These are phyloP conservation scores for Colletotrichum gigasporum DNA, from an alignment of 2,329 filamentous ascomycete genomes.

Conservation along the genomic window DNA sequence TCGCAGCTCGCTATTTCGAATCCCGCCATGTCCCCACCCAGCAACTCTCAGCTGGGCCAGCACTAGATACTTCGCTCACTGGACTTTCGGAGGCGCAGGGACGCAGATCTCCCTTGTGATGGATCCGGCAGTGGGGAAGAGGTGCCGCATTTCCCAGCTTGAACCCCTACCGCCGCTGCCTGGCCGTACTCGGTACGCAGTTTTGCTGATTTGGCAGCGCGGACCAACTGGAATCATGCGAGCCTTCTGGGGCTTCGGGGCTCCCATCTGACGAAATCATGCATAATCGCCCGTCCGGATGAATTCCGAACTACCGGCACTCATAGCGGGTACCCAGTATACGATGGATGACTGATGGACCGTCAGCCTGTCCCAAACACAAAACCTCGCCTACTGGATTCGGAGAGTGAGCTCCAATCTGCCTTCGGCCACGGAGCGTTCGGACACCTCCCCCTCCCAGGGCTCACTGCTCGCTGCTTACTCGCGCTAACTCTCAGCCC, in stretches of 20 bases:
- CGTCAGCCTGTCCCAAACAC: background rate
- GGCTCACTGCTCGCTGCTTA: too few species aligned
- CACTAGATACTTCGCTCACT: background rate
- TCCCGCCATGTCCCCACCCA: background rate
- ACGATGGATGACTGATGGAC: background rate
- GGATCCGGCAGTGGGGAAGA: slow-evolving; percentile 3
- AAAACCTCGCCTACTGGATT: background rate
- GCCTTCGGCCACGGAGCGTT: background rate
- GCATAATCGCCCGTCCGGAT: slow-evolving; percentile 1
- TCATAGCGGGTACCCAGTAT: background rate
- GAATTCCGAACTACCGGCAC: background rate
- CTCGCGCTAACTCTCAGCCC: slow-evolving; percentile 9
- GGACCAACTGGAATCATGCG: background rate
- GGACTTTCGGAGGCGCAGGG: slow-evolving; percentile 3
- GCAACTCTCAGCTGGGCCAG: background rate
- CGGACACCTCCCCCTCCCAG: background rate
- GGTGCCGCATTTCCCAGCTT: slow-evolving; percentile 7
- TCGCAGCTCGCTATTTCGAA: background rate
- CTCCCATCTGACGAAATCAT: slow-evolving; percentile 15
- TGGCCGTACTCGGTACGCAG: too few species aligned
- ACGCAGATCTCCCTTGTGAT: slow-evolving; percentile 14
- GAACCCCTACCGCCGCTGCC: background rate
- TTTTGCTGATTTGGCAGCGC: background rate
- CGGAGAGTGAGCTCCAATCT: background rate
- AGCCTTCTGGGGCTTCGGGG: background rate